Conservation (phyloP, 2,329 filamentous ascomycete genomes). For the Tricladium varicosporioides region DNA sequence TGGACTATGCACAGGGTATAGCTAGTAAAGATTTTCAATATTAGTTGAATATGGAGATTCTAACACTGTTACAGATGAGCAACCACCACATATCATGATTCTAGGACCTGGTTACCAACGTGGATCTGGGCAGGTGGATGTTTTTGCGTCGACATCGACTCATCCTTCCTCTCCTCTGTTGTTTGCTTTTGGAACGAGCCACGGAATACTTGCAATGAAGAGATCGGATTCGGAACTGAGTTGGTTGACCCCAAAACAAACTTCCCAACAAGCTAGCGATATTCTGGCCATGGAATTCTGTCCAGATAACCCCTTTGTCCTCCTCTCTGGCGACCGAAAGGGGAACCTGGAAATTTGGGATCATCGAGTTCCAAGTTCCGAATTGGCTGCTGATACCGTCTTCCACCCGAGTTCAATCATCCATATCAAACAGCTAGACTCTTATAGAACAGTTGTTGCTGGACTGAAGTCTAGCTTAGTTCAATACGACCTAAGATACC, state of each 20-base stretch:
- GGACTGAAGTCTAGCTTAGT: conserved; percentile 49
- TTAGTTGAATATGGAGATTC: too few species aligned
- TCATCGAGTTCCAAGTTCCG: conserved; percentile 29
- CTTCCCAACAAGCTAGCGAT: conserved; percentile 33
- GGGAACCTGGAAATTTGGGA: conserved; percentile 40
- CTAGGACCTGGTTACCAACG: conserved; percentile 19
- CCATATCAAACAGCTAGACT: conserved; percentile 48
- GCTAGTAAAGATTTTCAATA: too few species aligned
- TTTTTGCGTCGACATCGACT: conserved; percentile 42
- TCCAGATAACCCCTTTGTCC: conserved; percentile 40
- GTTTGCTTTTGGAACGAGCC: conserved; percentile 48
- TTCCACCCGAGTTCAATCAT: conserved; percentile 42
- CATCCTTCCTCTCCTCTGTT: conserved; percentile 39
- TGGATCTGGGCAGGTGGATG: conserved; percentile 22
- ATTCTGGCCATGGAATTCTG: conserved; percentile 51
- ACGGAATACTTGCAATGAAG: conserved; percentile 43
- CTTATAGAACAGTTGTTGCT: conserved; percentile 51
- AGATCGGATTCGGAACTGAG: conserved; percentile 11
- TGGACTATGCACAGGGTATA: too few species aligned
- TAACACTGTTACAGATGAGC: background rate
- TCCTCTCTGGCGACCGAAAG: conserved; percentile 52
- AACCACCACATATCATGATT: background rate
- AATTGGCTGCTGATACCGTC: conserved; percentile 22
- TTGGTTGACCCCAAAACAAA: conserved; percentile 17
- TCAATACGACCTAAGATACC: conserved; percentile 56